These are phyloP conservation scores for Suillus sp. DNA, from an alignment of 768 basidiomycete species.

Conservation along the genomic window DNA sequence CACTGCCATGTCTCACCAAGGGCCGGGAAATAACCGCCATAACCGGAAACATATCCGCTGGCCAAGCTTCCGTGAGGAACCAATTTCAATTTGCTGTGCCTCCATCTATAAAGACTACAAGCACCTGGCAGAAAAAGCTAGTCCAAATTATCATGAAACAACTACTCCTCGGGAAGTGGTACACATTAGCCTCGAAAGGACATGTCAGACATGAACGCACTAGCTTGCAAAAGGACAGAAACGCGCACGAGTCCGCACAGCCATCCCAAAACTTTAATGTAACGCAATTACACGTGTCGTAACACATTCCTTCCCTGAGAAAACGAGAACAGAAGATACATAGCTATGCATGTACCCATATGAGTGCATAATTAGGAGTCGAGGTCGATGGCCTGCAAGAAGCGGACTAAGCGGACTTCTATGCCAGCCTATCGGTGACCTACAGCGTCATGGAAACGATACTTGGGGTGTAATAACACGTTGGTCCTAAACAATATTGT, in stretches of 20 bases:
- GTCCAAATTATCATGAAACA: background rate
- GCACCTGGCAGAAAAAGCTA: background rate
- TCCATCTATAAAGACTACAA: no score
- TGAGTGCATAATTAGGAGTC: no score
- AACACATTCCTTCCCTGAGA: background rate
- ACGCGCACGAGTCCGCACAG: background rate
- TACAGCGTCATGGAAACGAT: background rate
- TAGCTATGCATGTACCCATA: no score
- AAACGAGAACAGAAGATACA: background rate
- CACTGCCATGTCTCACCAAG: background rate
- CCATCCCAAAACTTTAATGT: background rate
- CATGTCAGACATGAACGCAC: background rate
- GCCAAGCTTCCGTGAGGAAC: background rate
- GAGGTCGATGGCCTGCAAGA: background rate
- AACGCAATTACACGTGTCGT: background rate
- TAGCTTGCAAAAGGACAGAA: background rate
- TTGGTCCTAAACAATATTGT: background rate
- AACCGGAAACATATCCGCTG: background rate
- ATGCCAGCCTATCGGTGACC: background rate
- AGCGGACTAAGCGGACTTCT: background rate
- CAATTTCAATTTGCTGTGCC: no score
- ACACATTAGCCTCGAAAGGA: background rate
- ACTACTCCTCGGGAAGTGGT: no score
- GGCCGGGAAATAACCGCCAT: slow-evolving; percentile 4
- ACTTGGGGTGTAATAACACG: background rate